phyloP scores from a whole-genome alignment of 2,329 filamentous ascomycete species.

The Epicoccum nigrum region DNA sequence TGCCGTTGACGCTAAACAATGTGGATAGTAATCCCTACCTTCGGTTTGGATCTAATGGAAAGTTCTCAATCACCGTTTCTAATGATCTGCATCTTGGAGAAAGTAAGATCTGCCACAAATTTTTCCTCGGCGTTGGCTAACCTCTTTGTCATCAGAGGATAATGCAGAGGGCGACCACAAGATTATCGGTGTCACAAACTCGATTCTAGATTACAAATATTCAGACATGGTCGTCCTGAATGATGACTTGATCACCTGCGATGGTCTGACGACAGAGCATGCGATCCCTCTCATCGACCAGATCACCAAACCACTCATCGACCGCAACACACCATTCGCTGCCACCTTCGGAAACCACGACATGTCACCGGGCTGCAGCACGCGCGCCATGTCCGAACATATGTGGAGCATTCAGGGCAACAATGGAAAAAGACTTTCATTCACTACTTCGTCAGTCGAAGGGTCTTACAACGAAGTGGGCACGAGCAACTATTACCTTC shows the following conservation, averaged over 20 bases:
- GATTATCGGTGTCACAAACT: constrained; percentile 62
- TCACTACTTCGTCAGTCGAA: constrained; percentile 53
- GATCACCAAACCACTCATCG: constrained; percentile 55
- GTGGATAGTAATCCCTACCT: constrained; percentile 28
- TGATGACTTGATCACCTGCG: constrained; percentile 73
- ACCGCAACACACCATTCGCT: constrained; percentile 65
- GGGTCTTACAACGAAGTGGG: constrained; percentile 44
- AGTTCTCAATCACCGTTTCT: constrained; percentile 64
- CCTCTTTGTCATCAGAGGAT: no score
- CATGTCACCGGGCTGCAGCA: constrained; percentile 34
- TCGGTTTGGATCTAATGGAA: constrained; percentile 39
- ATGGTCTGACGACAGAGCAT: constrained; percentile 44
- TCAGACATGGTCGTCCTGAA: constrained; percentile 71
- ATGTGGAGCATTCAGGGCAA: constrained; percentile 56
- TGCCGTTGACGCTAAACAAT: constrained; percentile 1
- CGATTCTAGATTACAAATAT: constrained; percentile 62
- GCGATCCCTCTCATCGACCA: constrained; percentile 31
- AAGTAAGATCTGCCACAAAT: constrained; percentile 52
- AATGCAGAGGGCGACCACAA: no score
- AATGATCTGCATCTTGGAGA: constrained; percentile 76
- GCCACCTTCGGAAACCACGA: constrained; percentile 77
- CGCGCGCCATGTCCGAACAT: constrained; percentile 29
- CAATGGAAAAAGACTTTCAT: constrained; percentile 49
- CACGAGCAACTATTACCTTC: constrained; percentile 61
- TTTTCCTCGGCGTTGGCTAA: no score